Percentiles rank a stretch among this genome's conserved stretches.
These are phyloP conservation scores for Alternaria triticimaculans DNA, from an alignment of 2,329 filamentous ascomycete species.

Conservation along the genomic window DNA sequence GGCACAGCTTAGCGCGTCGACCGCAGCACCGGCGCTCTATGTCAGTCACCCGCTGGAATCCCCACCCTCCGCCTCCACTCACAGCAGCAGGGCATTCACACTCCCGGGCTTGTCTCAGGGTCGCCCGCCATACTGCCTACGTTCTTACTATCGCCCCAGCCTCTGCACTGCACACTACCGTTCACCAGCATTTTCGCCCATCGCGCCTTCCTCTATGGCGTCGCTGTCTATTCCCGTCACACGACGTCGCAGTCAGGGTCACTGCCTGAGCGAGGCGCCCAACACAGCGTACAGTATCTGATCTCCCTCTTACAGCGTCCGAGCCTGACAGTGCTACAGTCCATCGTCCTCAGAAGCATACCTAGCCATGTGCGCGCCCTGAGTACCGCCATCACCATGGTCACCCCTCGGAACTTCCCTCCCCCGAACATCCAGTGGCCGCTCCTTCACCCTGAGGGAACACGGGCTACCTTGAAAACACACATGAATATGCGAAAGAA, in stretches of 20 bases:
- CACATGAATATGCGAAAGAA: neutral
- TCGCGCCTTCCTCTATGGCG: slow-evolving; percentile 8
- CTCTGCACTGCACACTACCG: neutral
- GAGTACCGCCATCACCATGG: neutral
- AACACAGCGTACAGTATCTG: slow-evolving; percentile 6
- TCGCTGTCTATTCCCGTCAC: slow-evolving; percentile 10
- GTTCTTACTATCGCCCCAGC: neutral
- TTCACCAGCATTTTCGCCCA: neutral
- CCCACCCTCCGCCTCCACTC: slow-evolving; percentile 21
- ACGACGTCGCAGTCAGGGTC: slow-evolving; percentile 8
- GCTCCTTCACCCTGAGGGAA: slow-evolving; percentile 1
- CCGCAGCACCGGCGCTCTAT: slow-evolving; percentile 8
- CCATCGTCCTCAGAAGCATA: neutral
- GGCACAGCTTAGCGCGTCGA: slow-evolving; percentile 19
- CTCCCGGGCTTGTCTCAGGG: neutral
- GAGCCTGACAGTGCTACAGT: slow-evolving; percentile 11
- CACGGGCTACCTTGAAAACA: neutral
- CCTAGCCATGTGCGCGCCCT: neutral
- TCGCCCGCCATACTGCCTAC: neutral
- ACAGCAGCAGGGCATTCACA: slow-evolving; percentile 8
- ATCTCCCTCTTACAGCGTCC: neutral
- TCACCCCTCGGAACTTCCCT: neutral
- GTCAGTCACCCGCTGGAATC: slow-evolving; percentile 14
- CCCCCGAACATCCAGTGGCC: neutral
- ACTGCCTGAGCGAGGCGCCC: neutral